These are phyloP conservation scores for Curvularia sp. DNA, from an alignment of 2,329 filamentous ascomycete species.

Conservation along the genomic window DNA sequence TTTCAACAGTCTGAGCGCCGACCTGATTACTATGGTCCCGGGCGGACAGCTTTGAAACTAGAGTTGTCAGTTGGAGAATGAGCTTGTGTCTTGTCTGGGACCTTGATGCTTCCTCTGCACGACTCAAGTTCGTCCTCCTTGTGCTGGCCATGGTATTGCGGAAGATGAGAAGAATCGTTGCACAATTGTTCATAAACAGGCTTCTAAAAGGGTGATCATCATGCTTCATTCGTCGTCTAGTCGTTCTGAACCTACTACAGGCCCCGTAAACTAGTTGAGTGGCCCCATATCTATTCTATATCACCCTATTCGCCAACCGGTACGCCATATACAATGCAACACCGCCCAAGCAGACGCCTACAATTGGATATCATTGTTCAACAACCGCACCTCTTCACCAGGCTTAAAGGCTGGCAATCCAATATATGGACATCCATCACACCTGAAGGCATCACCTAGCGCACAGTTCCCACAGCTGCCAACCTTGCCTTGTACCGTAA, in stretches of 20 bases:
- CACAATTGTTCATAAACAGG: background rate
- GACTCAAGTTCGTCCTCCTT: background rate
- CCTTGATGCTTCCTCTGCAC: background rate
- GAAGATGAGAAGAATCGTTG: background rate
- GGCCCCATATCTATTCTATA: constrained; percentile 7
- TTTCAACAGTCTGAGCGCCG: constrained; percentile 58
- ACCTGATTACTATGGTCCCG: constrained; percentile 59
- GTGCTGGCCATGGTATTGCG: background rate
- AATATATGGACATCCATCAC: constrained; percentile 79
- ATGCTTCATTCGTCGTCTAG: background rate
- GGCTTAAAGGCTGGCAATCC: constrained; percentile 96
- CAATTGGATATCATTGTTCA: constrained; percentile 87
- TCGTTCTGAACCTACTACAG: background rate
- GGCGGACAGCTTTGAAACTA: constrained; percentile 53
- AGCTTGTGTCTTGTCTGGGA: background rate
- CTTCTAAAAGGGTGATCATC: background rate
- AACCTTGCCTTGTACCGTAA: constrained; percentile 96
- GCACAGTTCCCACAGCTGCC: constrained; percentile 95
- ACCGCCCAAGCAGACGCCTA: constrained; percentile 48
- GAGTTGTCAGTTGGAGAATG: constrained; percentile 28
- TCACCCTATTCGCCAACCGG: background rate
- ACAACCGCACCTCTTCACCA: constrained; percentile 87
- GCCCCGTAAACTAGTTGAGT: background rate
- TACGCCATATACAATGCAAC: constrained; percentile 8
- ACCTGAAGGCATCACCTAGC: constrained; percentile 80